phyloP scores from a whole-genome alignment of 371 early-diverging fungal species.

The Mortierella sp. region DNA sequence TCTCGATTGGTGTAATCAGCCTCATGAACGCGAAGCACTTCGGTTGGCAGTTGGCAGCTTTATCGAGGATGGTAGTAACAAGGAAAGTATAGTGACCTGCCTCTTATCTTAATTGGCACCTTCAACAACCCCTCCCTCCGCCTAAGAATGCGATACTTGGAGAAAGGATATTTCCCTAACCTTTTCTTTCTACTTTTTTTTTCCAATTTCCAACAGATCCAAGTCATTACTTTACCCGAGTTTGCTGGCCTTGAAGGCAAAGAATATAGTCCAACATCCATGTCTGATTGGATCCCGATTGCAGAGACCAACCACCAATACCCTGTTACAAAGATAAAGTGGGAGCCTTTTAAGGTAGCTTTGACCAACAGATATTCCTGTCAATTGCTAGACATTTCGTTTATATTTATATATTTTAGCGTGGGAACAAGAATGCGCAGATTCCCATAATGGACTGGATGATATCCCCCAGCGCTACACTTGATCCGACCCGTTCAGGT shows the following conservation, averaged over 20 bases:
- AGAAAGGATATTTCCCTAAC: neutral
- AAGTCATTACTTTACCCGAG: slow-evolving; percentile 71
- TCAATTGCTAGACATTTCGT: too few relatives aligned
- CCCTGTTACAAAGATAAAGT: slow-evolving; percentile 90
- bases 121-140: too few relatives aligned
- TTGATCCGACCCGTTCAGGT: too few relatives aligned
- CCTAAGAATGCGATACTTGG: too few relatives aligned
- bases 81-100: slow-evolving; percentile 60
- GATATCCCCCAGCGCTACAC: too few relatives aligned
- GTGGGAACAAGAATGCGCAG: neutral
- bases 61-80: slow-evolving; percentile 84
- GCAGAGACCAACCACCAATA: slow-evolving; percentile 85
- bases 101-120: too few relatives aligned
- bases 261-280: slow-evolving; percentile 50
- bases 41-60: slow-evolving; percentile 88
- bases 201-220: slow-evolving; percentile 55
- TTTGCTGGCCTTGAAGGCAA: slow-evolving; percentile 50
- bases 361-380: too few relatives aligned
- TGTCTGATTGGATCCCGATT: slow-evolving; percentile 74
- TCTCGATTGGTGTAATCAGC: slow-evolving; percentile 85
- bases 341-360: slow-evolving; percentile 85
- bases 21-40: slow-evolving; percentile 71
- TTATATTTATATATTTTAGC: neutral
- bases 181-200: neutral
- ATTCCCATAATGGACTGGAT: neutral